phyloP scores from a whole-genome alignment of 495 filamentous ascomycete species.

The Oleoguttula mirabilis region DNA sequence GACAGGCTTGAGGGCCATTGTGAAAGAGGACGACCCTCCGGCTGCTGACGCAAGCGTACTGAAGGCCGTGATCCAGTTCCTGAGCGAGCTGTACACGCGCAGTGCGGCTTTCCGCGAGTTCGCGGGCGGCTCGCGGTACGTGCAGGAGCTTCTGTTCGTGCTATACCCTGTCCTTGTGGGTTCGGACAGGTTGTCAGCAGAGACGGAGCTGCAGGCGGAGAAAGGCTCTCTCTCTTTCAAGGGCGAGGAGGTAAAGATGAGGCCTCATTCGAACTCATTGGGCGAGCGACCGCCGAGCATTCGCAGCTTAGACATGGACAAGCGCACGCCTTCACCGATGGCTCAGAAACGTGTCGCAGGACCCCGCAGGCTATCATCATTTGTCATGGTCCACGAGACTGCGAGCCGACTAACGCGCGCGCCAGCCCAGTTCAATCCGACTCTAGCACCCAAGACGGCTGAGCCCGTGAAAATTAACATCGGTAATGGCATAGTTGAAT shows the following conservation, averaged over 20 bases:
- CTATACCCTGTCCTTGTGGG: constrained; percentile 80
- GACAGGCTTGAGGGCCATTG: constrained; percentile 56
- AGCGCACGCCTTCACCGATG: constrained; percentile 31
- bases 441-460: constrained; percentile 45
- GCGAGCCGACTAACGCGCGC: constrained; percentile 42
- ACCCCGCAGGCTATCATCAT: constrained; percentile 70
- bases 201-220: constrained; percentile 68
- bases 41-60: constrained; percentile 35
- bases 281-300: constrained; percentile 48
- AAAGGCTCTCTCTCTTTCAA: constrained; percentile 72
- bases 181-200: constrained; percentile 65
- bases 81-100: constrained; percentile 61
- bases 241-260: constrained; percentile 69
- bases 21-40: constrained; percentile 38
- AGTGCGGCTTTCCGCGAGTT: constrained; percentile 71
- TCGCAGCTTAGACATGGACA: constrained; percentile 48
- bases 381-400: constrained; percentile 71
- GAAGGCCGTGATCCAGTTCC: constrained; percentile 62
- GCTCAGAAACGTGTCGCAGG: constrained; percentile 41
- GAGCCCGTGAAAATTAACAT: constrained; percentile 36
- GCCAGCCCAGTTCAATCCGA: constrained; percentile 49
- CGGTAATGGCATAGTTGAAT: constrained; percentile 60
- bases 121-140: constrained; percentile 60
- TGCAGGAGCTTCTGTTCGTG: constrained; percentile 61
- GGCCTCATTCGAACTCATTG: constrained; percentile 52